Base-by-base conservation (phyloP, 139 green algal genomes). In the Gonium pectorale region DNA sequence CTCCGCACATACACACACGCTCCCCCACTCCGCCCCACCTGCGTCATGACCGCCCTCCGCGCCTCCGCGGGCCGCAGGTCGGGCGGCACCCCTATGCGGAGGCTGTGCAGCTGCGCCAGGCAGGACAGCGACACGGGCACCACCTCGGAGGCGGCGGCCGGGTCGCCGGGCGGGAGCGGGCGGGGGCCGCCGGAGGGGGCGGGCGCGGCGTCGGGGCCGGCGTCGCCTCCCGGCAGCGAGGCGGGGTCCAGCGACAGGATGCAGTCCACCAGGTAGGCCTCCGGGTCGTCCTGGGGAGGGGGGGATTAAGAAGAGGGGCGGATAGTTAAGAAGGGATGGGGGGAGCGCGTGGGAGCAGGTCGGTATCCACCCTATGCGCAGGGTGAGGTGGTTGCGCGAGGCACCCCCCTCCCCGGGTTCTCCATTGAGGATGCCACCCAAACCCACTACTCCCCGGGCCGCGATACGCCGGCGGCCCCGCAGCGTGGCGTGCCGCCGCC, bases 41-140 rank as follows among this genome's bases (percentile, higher is more conserved):
- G 83, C 64, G 92, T 73, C 75, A 95, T 88, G 44, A 95, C 91
- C 31, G 73, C 86, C 29, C 86, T 81, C 7, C 93, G 87, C 0
- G 91, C 66, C 33, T 96, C 92, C 17, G 84, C 27, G 0, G 92
- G 77, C 27, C 92, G 75, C 74, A 99, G 88, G 80, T 99, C 95
- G 11, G 72, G 49, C 6, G 97, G 96, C 35, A 99, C 81, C n/a
- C 31, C 71, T 35, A 99, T 88, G 51, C 95, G 87, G 62, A 98
- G 89, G 4, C 87, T 88, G 66, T 88, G 91, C 21, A 99, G 87
- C 41, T 66, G 83, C 9, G 60, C 63, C 44, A 98, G 31, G 31
- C 97, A 81, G 2, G 83, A 54, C 59, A 99, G 90, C 26, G 89
- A 79, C 52, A 98, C 93, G 3, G 95, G 95, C 6, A 99, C 73